These are phyloP conservation scores for Rhizopogon vinicolor DNA, from an alignment of 768 basidiomycete genomes.

Conservation along the genomic window DNA sequence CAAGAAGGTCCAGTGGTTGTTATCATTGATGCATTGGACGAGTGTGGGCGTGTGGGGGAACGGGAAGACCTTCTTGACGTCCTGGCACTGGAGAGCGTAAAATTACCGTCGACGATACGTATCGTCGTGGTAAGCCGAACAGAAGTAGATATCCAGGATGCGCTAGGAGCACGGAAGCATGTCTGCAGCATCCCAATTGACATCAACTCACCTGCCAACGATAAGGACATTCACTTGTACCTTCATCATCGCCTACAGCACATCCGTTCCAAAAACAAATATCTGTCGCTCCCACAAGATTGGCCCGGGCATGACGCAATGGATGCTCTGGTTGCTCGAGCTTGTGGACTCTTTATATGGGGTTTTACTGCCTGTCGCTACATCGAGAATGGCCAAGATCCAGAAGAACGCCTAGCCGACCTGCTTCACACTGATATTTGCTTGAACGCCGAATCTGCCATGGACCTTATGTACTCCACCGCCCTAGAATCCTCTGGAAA, in stretches of 20 bases:
- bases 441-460: conserved; percentile 21
- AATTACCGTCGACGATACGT: conserved; percentile 19
- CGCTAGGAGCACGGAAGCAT: conserved; percentile 8
- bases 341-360: conserved; percentile 30
- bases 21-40: conserved; percentile 33
- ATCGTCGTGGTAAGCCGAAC: conserved; percentile 29
- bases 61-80: conserved; percentile 25
- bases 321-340: conserved; percentile 18
- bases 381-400: conserved; percentile 25
- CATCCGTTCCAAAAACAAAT: conserved; percentile 23
- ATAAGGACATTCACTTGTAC: conserved; percentile 19
- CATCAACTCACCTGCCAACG: conserved; percentile 20
- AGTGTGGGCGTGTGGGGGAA: conserved; percentile 20
- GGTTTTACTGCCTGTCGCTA: conserved; percentile 29
- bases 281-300: conserved; percentile 19
- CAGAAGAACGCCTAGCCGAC: conserved; percentile 23
- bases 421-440: conserved; percentile 17
- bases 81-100: conserved; percentile 17
- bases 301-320: conserved; percentile 22
- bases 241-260: conserved; percentile 21
- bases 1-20: conserved; percentile 24
- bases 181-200: conserved; percentile 19
- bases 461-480: conserved; percentile 25
- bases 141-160: conserved; percentile 22
- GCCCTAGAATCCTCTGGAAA: conserved; percentile 25